These are phyloP conservation scores for Ustilago curta DNA, from an alignment of 1,284 basidiomycete genomes.

Conservation along the genomic window DNA sequence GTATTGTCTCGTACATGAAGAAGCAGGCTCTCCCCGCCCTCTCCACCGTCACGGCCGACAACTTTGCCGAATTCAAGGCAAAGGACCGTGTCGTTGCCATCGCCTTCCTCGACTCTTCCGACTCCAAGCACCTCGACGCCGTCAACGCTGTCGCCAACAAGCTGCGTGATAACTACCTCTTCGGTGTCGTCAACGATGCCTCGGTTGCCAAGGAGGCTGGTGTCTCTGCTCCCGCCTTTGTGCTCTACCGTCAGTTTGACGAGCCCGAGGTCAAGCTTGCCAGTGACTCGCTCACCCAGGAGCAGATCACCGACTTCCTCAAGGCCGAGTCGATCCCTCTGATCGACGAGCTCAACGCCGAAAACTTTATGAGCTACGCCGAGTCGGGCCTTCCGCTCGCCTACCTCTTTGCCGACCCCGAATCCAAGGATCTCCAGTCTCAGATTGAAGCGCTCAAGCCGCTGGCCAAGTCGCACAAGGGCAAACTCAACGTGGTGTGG, in stretches of 20 bases:
- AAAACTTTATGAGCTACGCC: conserved; percentile 92
- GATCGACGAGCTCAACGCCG: conserved; percentile 91
- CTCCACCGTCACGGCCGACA: conserved; percentile 79
- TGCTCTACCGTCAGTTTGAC: conserved; percentile 94
- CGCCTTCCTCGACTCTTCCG: conserved; percentile 81
- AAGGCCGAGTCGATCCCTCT: conserved; percentile 86
- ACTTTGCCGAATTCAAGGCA: conserved; percentile 85
- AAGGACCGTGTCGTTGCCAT: conserved; percentile 92
- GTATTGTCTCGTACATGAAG: conserved; percentile 96
- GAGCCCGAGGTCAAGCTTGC: conserved; percentile 77
- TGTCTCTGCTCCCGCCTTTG: conserved; percentile 82
- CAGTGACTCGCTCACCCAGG: conserved; percentile 71
- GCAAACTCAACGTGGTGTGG: conserved; percentile 96
- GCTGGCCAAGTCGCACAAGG: conserved; percentile 83
- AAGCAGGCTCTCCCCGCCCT: conserved; percentile 99
- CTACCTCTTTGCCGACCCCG: conserved; percentile 92
- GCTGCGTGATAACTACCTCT: conserved; percentile 91
- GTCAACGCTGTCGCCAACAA: conserved; percentile 85
- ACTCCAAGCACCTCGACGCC: conserved; percentile 73
- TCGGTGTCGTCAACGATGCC: conserved; percentile 77
- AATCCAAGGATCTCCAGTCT: conserved; percentile 77
- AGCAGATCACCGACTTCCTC: conserved; percentile 76
- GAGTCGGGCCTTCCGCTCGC: conserved; percentile 86
- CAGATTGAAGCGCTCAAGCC: conserved; percentile 80
- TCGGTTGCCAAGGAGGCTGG: conserved; percentile 79